These are phyloP conservation scores for Xylariaceae sp. DNA, from an alignment of 2,329 filamentous ascomycete genomes.

Conservation along the genomic window DNA sequence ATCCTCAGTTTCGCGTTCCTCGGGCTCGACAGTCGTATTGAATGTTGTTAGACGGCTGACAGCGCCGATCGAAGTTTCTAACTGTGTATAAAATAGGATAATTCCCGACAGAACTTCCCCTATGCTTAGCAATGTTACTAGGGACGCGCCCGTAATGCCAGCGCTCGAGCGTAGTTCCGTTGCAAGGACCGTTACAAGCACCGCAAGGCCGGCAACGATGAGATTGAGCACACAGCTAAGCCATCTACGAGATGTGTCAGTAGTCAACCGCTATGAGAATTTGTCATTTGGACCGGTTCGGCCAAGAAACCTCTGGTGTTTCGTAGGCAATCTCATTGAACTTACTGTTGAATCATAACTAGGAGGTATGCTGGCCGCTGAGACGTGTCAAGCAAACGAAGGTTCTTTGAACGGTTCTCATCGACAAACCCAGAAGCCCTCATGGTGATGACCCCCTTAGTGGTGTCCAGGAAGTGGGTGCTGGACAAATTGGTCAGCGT, in stretches of 20 bases:
- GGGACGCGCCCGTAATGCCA: constrained; percentile 27
- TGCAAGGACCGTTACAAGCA: constrained; percentile 24
- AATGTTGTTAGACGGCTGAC: constrained; percentile 29
- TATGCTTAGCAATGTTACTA: constrained; percentile 33
- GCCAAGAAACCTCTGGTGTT: too few relatives aligned
- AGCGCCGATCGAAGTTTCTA: constrained; percentile 35
- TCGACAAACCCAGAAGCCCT: constrained; percentile 49
- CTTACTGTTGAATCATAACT: constrained; percentile 43
- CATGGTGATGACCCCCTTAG: constrained; percentile 47
- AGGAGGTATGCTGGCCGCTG: constrained; percentile 53
- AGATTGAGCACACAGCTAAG: constrained; percentile 21
- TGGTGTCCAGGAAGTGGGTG: constrained; percentile 46
- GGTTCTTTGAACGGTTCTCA: constrained; percentile 41
- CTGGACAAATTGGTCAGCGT: constrained; percentile 10
- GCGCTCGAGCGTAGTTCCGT: constrained; percentile 22
- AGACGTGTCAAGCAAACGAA: constrained; percentile 43
- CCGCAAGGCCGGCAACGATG: constrained; percentile 23
- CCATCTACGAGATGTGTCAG: constrained; percentile 21
- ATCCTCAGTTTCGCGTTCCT: constrained; percentile 24
- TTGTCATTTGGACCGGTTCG: not conserved
- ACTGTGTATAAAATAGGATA: constrained; percentile 28
- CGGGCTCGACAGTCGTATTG: constrained; percentile 22
- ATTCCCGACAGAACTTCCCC: constrained; percentile 27
- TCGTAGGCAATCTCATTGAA: too few relatives aligned
- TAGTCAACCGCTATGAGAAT: too few relatives aligned